A percentile compares a stretch with the other conserved stretches of the same genome.
phyloP scores from a whole-genome alignment of 306 rosid genomes.

The Amphicarpaea edgeworthii region DNA sequence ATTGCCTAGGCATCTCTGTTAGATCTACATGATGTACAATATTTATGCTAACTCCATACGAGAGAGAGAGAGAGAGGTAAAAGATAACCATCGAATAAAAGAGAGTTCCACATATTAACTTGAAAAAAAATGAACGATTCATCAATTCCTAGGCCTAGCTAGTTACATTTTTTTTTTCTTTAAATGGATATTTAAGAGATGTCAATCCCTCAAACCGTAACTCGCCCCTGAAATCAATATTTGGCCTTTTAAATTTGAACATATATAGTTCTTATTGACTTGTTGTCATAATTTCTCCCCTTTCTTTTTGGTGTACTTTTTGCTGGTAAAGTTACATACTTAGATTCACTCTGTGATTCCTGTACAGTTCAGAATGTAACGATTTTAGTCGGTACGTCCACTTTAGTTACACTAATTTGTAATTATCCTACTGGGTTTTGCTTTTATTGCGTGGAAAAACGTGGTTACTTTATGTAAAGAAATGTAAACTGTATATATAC shows the following conservation, averaged over 20 bases:
- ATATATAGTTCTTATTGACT: not conserved
- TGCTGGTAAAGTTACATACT: slow-evolving; percentile 21
- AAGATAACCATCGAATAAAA: slow-evolving; percentile 35
- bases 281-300: slow-evolving; percentile 6
- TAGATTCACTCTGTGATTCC: slow-evolving; percentile 40
- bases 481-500: slow-evolving; percentile 10
- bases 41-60: not conserved
- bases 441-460: slow-evolving; percentile 44
- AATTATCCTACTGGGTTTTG: slow-evolving; percentile 2
- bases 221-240: slow-evolving; percentile 36
- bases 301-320: slow-evolving; percentile 47
- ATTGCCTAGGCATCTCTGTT: slow-evolving; percentile 12
- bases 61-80: not conserved
- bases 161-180: not conserved
- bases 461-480: slow-evolving; percentile 45
- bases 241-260: slow-evolving; percentile 19
- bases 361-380: slow-evolving; percentile 12
- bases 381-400: slow-evolving; percentile 40
- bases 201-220: slow-evolving; percentile 12
- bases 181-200: slow-evolving; percentile 15
- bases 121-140: slow-evolving; percentile 2
- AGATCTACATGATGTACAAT: not conserved
- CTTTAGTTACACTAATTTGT: slow-evolving; percentile 41
- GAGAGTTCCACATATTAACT: not conserved
- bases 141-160: slow-evolving; percentile 7